phyloP scores from a whole-genome alignment of 768 basidiomycete species.

The Lyophyllum shimeji region DNA sequence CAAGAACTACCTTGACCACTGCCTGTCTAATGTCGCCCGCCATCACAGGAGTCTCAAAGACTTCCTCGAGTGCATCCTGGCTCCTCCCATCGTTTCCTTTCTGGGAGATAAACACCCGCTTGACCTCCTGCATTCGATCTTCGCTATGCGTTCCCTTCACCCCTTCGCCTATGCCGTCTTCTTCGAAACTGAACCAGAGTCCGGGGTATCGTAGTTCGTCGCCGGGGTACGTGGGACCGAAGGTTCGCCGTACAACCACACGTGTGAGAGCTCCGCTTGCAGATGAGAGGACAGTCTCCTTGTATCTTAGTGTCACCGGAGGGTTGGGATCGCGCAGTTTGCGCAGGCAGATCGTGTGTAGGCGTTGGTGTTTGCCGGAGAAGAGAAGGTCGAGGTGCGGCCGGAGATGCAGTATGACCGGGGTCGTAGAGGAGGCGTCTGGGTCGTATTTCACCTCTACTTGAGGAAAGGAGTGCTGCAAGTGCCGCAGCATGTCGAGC shows the following conservation, averaged over 20 bases:
- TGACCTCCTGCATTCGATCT: constrained; percentile 74
- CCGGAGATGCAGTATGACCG: constrained; percentile 74
- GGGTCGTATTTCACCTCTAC: constrained; percentile 84
- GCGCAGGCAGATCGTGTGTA: constrained; percentile 76
- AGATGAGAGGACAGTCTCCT: constrained; percentile 61
- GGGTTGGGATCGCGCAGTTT: constrained; percentile 67
- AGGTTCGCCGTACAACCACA: constrained; percentile 65
- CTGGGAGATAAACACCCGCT: constrained; percentile 71
- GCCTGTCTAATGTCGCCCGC: constrained; percentile 67
- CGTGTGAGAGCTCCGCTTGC: constrained; percentile 59
- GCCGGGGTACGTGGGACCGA: constrained; percentile 80
- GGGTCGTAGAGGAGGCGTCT: constrained; percentile 66
- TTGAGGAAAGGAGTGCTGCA: constrained; percentile 73
- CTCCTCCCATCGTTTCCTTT: constrained; percentile 55
- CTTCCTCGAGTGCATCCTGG: constrained; percentile 74
- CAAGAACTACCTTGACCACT: constrained; percentile 57
- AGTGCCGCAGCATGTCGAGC: constrained; percentile 63
- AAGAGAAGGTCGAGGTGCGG: constrained; percentile 87
- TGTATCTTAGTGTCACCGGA: constrained; percentile 68
- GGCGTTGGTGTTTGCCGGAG: constrained; percentile 73
- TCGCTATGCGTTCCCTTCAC: constrained; percentile 53
- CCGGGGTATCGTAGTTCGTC: constrained; percentile 82
- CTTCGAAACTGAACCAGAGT: constrained; percentile 82
- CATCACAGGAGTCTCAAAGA: constrained; percentile 65
- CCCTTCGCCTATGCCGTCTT: constrained; percentile 60